Evolutionary conservation across 2,329 filamentous ascomycete genomes (phyloP).

Genomic region (Monosporascus ibericus): DNA sequence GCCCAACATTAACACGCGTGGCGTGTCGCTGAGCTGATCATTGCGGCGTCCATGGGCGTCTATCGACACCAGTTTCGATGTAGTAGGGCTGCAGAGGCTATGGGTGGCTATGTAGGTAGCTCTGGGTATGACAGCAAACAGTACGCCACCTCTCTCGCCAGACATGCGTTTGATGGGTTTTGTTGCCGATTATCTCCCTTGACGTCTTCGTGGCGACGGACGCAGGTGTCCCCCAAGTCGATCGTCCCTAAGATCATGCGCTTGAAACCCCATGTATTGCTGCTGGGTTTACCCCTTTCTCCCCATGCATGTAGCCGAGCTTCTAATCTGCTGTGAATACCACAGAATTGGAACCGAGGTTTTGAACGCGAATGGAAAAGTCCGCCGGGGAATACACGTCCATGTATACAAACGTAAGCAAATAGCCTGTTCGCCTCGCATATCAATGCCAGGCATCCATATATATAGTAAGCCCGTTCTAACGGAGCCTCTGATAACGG

Average conservation of each 20-base stretch:
- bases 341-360: too few species aligned
- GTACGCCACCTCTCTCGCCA: not conserved
- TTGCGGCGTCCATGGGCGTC: not conserved
- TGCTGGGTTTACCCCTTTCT: not conserved
- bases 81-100: not conserved
- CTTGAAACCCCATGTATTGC: too few species aligned
- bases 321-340: not conserved
- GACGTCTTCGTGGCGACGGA: too few species aligned
- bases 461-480: too few species aligned
- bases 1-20: too few species aligned
- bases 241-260: too few species aligned
- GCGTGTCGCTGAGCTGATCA: not conserved
- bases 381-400: not conserved
- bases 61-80: not conserved
- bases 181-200: not conserved
- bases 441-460: not conserved
- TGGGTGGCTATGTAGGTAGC: not conserved
- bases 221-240: too few species aligned
- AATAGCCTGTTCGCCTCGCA: not conserved
- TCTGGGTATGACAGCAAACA: too few species aligned
- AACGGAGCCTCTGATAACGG: too few species aligned
- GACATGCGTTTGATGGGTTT: not conserved
- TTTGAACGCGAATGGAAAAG: not conserved
- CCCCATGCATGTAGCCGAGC: not conserved
- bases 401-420: not conserved